Conservation (phyloP, 2,329 filamentous ascomycete species). For the Pseudogymnoascus sp. region DNA sequence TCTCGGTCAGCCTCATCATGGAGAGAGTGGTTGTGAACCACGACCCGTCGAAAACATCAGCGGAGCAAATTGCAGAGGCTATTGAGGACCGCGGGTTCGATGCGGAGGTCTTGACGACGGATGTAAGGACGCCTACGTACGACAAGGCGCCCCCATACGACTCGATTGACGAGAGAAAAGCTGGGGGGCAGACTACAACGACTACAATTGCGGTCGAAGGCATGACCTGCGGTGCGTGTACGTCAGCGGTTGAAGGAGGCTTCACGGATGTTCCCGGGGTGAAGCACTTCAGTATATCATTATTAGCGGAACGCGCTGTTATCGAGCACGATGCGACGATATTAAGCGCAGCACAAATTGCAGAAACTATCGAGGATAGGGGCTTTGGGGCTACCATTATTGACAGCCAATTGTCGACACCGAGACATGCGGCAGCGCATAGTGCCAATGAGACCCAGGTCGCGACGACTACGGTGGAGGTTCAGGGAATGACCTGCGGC, state of each 20-base stretch:
- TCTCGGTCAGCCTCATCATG: constrained; percentile 90
- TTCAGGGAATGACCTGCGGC: constrained; percentile 96
- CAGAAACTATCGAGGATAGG: constrained; percentile 55
- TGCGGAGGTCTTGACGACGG: constrained; percentile 75
- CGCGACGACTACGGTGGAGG: constrained; percentile 72
- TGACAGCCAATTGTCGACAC: constrained; percentile 51
- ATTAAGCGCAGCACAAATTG: constrained; percentile 43
- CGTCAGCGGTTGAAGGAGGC: constrained; percentile 72
- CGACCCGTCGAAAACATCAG: constrained; percentile 63
- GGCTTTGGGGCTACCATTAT: constrained; percentile 76
- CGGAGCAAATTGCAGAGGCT: constrained; percentile 70
- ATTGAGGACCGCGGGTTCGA: constrained; percentile 93
- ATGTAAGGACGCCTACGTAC: constrained; percentile 51
- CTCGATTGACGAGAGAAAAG: constrained; percentile 23
- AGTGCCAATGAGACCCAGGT: constrained; percentile 34
- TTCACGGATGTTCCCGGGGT: constrained; percentile 69
- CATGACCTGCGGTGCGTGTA: constrained; percentile 89
- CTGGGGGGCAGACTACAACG: constrained; percentile 33
- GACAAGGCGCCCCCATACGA: constrained; percentile 27
- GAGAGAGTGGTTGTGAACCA: constrained; percentile 92
- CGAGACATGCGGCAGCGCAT: constrained; percentile 17
- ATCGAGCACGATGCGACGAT: constrained; percentile 63
- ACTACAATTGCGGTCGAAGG: constrained; percentile 74
- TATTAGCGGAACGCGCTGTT: constrained; percentile 77
- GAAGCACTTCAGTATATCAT: constrained; percentile 68